phyloP scores from a whole-genome alignment of 1,284 basidiomycete species.

The Marasmius fiardii region DNA sequence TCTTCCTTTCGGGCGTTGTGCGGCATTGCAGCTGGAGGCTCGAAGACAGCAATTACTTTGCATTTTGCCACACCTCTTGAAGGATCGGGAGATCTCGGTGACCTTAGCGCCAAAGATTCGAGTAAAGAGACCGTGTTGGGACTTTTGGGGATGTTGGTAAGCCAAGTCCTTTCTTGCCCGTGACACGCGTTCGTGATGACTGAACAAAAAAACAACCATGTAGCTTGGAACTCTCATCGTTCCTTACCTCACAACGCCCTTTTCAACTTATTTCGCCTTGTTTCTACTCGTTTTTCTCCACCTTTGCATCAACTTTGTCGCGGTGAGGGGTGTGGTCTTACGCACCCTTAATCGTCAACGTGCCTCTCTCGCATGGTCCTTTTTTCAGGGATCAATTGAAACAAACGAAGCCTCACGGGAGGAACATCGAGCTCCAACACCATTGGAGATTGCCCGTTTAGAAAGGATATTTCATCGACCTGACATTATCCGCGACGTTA shows the following conservation, averaged over 20 bases:
- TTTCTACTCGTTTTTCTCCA: conserved; percentile 50
- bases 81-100: conserved; percentile 58
- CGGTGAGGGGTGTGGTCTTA: conserved; percentile 52
- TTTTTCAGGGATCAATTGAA: conserved; percentile 24
- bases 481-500: conserved; percentile 30
- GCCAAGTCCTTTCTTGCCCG: conserved; percentile 18
- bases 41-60: conserved; percentile 64
- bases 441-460: conserved; percentile 27
- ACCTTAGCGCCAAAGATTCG: conserved; percentile 67
- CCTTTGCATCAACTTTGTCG: conserved; percentile 56
- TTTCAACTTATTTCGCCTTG: conserved; percentile 48
- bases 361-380: conserved; percentile 47
- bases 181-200: not conserved
- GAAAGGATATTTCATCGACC: conserved; percentile 37
- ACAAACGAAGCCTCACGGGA: conserved; percentile 9
- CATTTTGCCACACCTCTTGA: conserved; percentile 54
- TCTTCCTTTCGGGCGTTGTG: conserved; percentile 57
- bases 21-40: conserved; percentile 58
- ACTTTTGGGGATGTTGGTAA: conserved; percentile 62
- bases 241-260: conserved; percentile 46
- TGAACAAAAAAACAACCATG: not conserved
- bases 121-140: conserved; percentile 70
- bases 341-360: conserved; percentile 61
- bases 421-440: conserved; percentile 22
- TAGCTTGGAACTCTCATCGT: conserved; percentile 60